These are phyloP conservation scores for Jamesozyma hellenica DNA, from an alignment of 805 yeast species.

Conservation along the genomic window DNA sequence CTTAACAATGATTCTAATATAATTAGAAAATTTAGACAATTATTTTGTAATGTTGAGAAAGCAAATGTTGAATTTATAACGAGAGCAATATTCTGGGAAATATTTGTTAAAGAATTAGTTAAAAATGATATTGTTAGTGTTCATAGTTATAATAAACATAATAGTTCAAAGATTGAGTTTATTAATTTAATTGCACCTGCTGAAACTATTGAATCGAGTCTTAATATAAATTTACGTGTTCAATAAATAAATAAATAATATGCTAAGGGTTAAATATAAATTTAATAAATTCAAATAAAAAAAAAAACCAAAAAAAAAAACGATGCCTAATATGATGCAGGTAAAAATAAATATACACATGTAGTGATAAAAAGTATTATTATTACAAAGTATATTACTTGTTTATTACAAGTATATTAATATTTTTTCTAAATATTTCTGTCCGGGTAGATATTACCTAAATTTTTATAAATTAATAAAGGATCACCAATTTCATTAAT, in stretches of 20 bases:
- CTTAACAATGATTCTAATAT: neutral
- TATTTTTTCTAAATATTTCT: no score
- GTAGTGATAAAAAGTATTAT: no score
- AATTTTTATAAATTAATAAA: conserved; percentile 49
- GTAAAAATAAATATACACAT: no score
- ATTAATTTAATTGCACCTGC: neutral
- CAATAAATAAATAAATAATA: no score
- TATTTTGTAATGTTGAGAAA: neutral
- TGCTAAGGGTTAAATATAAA: no score
- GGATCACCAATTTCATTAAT: conserved; percentile 84
- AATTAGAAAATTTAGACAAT: neutral
- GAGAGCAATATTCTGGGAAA: neutral
- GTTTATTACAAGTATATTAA: neutral
- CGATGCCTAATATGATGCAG: no score
- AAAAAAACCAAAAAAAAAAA: no score
- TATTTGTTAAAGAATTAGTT: neutral
- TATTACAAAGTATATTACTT: neutral
- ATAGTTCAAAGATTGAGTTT: neutral
- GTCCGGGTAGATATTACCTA: no score
- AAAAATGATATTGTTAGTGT: neutral
- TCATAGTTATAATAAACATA: no score
- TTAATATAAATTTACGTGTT: neutral
- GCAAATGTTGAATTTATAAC: neutral
- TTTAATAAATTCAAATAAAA: no score
- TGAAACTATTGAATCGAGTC: neutral